Percentiles rank a stretch among this genome's conserved stretches.
Conservation (phyloP, 805 yeast species). For the Pichia manshurica region DNA sequence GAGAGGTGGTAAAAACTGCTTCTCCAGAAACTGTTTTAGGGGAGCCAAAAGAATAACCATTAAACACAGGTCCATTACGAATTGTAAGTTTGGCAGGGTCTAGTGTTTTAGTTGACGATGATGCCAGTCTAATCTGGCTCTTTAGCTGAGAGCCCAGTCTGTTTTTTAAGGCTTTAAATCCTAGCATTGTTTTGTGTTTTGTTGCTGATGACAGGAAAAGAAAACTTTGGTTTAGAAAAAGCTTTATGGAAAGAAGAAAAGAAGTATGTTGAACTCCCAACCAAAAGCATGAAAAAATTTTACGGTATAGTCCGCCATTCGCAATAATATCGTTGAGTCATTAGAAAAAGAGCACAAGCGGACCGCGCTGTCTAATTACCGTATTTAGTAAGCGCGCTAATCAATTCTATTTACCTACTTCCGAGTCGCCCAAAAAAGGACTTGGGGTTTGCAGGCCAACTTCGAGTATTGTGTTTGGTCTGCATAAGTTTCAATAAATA, state of each 20-base stretch:
- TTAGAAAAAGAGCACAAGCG: neutral
- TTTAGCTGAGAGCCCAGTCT: slow-evolving; percentile 1
- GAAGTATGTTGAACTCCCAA: no score
- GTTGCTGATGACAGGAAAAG: no score
- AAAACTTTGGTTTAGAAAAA: neutral
- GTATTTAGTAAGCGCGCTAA: slow-evolving; percentile 13
- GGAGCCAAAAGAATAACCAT: slow-evolving; percentile 95
- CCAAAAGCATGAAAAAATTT: slow-evolving; percentile 2
- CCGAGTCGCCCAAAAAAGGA: no score
- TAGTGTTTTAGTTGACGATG: slow-evolving; percentile 32
- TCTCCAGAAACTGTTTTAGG: slow-evolving; percentile 90
- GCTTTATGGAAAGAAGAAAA: neutral
- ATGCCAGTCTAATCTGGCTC: slow-evolving; percentile 16
- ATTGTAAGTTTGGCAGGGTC: slow-evolving; percentile 87
- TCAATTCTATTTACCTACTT: no score
- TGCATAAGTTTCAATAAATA: no score
- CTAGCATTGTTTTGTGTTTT: slow-evolving; percentile 9
- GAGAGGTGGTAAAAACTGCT: slow-evolving; percentile 95
- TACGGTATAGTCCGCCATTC: neutral
- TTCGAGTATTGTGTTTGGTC: no score
- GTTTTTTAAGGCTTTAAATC: slow-evolving; percentile 12
- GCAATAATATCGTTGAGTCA: slow-evolving; percentile 3
- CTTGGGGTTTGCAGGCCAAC: no score
- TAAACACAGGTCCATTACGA: slow-evolving; percentile 88
- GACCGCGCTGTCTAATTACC: slow-evolving; percentile 15